These are phyloP conservation scores for Hypoxylon sp. DNA, from an alignment of 2,329 filamentous ascomycete species.

Conservation along the genomic window DNA sequence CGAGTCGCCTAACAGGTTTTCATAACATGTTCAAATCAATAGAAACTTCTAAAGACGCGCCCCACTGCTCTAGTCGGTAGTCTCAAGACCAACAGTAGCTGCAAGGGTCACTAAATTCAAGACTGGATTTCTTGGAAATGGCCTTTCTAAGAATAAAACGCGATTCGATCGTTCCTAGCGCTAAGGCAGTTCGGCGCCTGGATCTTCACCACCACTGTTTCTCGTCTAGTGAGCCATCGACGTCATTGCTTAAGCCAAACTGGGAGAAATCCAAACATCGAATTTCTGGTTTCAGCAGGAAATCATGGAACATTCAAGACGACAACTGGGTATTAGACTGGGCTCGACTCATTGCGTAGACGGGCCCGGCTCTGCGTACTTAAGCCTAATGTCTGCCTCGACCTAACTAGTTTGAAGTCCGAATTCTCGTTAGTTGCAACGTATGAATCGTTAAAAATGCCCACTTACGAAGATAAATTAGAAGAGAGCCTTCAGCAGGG, in stretches of 20 bases:
- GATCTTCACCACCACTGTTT: slow-evolving; percentile 29
- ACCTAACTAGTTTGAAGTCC: background rate
- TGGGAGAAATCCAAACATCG: slow-evolving; percentile 8
- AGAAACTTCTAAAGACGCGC: slow-evolving; percentile 10
- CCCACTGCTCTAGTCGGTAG: background rate
- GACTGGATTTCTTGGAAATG: slow-evolving; percentile 24
- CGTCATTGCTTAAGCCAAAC: slow-evolving; percentile 35
- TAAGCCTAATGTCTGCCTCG: background rate
- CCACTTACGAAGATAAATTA: slow-evolving; percentile 26
- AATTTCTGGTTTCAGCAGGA: slow-evolving; percentile 15
- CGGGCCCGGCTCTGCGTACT: slow-evolving; percentile 9
- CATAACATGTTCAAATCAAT: no score
- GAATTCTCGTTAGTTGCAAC: background rate
- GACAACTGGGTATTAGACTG: slow-evolving; percentile 8
- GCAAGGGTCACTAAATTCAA: background rate
- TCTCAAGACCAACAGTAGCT: background rate
- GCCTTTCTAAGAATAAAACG: slow-evolving; percentile 33
- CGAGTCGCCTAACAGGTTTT: slow-evolving; percentile 28
- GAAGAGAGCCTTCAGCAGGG: background rate
- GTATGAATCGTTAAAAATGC: slow-evolving; percentile 33
- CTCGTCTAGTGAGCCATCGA: slow-evolving; percentile 35
- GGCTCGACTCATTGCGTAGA: slow-evolving; percentile 1
- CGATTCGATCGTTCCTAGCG: slow-evolving; percentile 23
- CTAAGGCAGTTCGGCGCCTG: slow-evolving; percentile 30
- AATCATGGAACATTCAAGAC: slow-evolving; percentile 32